Conservation (phyloP, 1,284 basidiomycete species). For the Omphalotus olearius region DNA sequence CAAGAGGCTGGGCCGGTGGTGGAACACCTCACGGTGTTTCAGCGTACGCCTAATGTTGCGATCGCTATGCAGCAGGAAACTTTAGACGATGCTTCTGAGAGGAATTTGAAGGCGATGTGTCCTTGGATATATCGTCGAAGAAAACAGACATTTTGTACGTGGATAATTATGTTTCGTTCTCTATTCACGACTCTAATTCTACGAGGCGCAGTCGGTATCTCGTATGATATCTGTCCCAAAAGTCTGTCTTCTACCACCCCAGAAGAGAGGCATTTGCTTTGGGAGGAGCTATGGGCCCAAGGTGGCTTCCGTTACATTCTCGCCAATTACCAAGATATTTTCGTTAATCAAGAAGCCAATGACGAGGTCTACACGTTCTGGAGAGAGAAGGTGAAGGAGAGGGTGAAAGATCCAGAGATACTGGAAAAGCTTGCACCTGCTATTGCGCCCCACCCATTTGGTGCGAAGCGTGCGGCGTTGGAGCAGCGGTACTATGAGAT, state of each 20-base stretch:
- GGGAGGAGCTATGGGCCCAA: conserved; percentile 19
- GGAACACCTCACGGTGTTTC: conserved; percentile 24
- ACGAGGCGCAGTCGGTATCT: conserved; percentile 13
- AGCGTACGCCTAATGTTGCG: conserved; percentile 23
- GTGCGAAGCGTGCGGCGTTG: conserved; percentile 19
- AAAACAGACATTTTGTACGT: conserved; percentile 19
- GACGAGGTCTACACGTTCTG: conserved; percentile 23
- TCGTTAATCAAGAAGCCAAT: conserved; percentile 18
- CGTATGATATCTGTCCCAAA: conserved; percentile 13
- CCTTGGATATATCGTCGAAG: conserved; percentile 19
- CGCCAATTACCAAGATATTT: conserved; percentile 17
- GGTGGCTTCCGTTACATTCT: conserved; percentile 22
- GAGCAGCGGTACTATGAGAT: conserved; percentile 23
- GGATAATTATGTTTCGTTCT: too few species aligned
- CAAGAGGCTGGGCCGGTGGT: conserved; percentile 21
- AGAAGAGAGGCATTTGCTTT: conserved; percentile 20
- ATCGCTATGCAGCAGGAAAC: conserved; percentile 21
- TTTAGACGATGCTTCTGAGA: conserved; percentile 13
- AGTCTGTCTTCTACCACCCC: conserved; percentile 17
- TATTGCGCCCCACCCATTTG: conserved; percentile 21
- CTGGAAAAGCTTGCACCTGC: conserved; percentile 23
- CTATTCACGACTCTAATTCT: too few species aligned
- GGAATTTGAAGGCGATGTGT: conserved; percentile 19
- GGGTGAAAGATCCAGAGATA: conserved; percentile 20
- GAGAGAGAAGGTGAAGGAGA: conserved; percentile 21